Evolutionary conservation across 75 land plant species (phyloP), one percentile per base, ranked within the genome.

Genomic region (Pinus taeda): DNA sequence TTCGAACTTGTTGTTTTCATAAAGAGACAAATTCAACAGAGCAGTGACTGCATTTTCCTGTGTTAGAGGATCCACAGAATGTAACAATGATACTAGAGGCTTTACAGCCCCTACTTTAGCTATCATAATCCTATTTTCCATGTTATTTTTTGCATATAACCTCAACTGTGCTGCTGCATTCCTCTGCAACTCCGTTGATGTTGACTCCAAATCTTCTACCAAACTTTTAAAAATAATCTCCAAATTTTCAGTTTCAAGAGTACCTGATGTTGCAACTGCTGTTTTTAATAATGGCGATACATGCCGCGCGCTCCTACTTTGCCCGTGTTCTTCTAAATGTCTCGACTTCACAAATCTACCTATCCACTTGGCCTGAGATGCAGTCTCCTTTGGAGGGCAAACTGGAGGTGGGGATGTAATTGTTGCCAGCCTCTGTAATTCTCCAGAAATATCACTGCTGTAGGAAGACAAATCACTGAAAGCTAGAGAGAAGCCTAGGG

Each of bases 11-110:
- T 91, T 91, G n/a, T 59, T 30, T 3, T 84, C 89, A 57, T 88
- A 79, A 8, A 95, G 84, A 14, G 98, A 95, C 62, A 95, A 80
- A 73, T 95, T 95, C 24, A 95, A 81, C 74, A 95, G 77, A 9
- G 98, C 93, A 36, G 98, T 92, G 14, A 89, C 92, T 20, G 93
- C 86, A 75, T 90, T 82, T 67, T 93, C 91, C 76, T 95, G 95
- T 4, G 86, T 83, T 79, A 64, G 56, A 29, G 87, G 78, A 74
- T 93, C 90, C 57, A 74, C 78, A 30, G 83, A 88, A 14, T 77
- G 78, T 12, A 91, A 90, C 14, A 93, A 85, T 29, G 85, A 77
- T 17, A 93, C 74, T 57, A 93, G 77, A 30, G 82, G 82, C 56
- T 80, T 84, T 29, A 87, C 83, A 11, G 90, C 96, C 17, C 96